Evolutionary conservation across 208 protist species (phyloP), one percentile per base, ranked within the genome.

Genomic region (Leishmania lainsoni): DNA sequence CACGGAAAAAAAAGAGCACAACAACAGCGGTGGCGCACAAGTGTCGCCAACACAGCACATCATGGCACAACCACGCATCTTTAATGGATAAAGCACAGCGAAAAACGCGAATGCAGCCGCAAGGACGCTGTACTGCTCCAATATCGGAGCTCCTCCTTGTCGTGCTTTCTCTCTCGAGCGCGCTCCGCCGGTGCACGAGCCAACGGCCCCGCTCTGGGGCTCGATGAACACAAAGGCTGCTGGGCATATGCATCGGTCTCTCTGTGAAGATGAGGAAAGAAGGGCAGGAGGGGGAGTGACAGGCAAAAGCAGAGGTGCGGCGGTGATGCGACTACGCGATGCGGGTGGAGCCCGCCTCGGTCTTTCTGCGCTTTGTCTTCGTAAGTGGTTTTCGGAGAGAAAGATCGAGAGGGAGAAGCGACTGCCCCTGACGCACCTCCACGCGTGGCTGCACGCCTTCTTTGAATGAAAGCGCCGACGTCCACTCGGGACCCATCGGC

Each of bases 401-500:
- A 49, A 96, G 68, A 78, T 98, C 95, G 29, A 98, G 84, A 5
- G 95, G 95, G 17, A 90, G 80, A 3, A 98, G 85, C 3, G 86
- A 61, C 35, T 95, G 91, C 20, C 95, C 95, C 83, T 97, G 92
- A 1, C 86, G 89, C 65, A 95, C 92, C 86, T 95, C 91, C 54
- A 98, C 90, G 2, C 93, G 90, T 58, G 94, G 95, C 78, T 95
- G 90, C 32, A 94, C 92, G 51, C 89, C 87, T 12, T 96, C 92
- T 81, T 97, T 95, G 86, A 97, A 97, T 35, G 83, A 78, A 26
- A 96, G 72, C 6, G 95, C 90, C 2, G 93, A 92, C 81, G 89
- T 97, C 93, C 96, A 98, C 83, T 98, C 96, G 0, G 94, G 92
- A 0, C 95, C 96, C 58, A 95, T 79, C 5, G 95, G 96, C 76